Base-by-base conservation (phyloP, 345 rosid genomes). In the Eucalyptus paniculata region DNA sequence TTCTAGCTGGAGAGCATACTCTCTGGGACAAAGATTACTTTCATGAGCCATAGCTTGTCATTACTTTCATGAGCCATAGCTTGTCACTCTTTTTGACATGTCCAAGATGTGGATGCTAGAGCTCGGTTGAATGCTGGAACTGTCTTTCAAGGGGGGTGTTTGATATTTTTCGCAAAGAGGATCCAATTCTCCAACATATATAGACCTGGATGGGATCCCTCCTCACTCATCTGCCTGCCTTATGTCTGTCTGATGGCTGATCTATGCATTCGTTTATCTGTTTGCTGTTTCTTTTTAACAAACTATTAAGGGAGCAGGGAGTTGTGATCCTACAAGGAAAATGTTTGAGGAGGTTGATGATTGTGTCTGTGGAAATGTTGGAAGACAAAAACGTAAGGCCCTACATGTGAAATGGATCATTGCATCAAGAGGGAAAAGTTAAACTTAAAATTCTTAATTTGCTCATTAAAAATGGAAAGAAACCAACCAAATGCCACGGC, bases 1-100 rank as follows among this genome's bases (percentile, higher is more conserved):
- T 32, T 50, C 86, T 82, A 90, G 93, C 91, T 88, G 92, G 90
- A 91, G 88, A 86, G 92, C 91, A 90, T 87, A 45, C 87, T 60
- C 56, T 37, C 82, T 86, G 89, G 87, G 47, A 81, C 45, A 7
- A 37, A 13, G 28, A 77, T 5, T 32, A 17, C 65, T 86, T 51
- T 50, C 62, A 51, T 86, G 44, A n/a, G 62, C 34, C 12, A 50
- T n/a, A 40, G 44, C 60, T 86, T 50, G 87, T 86, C 40, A 72
- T 7, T n/a, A 16, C 62, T 86, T 50, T 50, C 58, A 50, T 86
- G 42, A 30, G 60, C 37, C 21, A 32, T 19, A 40, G 45, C 62
- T 86, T 51, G 88, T 86, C 42, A 30, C 62, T 28, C 44, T 23
- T 50, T 37, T 54, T 18, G 6, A 54, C 54, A 28, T n/a, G 42